Conservation (phyloP, 805 yeast genomes). For the Cyberlindnera maritima region DNA sequence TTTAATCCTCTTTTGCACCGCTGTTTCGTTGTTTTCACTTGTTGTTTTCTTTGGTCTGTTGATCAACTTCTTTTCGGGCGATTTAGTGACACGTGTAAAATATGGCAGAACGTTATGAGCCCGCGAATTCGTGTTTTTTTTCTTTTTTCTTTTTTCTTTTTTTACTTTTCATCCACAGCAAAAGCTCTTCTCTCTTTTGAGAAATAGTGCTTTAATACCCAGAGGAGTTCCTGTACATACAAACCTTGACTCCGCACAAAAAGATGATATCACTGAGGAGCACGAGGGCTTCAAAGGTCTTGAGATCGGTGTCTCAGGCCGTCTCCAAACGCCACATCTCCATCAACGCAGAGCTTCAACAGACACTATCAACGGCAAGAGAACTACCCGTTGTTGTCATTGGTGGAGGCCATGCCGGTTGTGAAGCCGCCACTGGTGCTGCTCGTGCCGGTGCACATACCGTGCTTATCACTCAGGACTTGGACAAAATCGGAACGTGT, state of each 20-base stretch:
- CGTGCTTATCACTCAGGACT: slow-evolving; percentile 71
- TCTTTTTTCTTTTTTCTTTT: no score
- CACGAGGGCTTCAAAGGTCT: background rate
- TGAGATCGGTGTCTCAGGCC: background rate
- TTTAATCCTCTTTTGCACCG: no score
- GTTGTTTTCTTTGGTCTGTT: background rate
- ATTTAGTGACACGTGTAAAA: background rate
- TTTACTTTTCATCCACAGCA: background rate
- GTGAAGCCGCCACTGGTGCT: slow-evolving; percentile 94
- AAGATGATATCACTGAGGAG: background rate
- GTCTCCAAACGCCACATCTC: slow-evolving; percentile 14
- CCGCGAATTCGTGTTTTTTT: no score
- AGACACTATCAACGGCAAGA: slow-evolving; percentile 13
- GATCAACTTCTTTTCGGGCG: no score
- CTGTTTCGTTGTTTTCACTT: background rate
- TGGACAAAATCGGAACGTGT: slow-evolving; percentile 82
- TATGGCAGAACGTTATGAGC: background rate
- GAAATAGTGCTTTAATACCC: background rate
- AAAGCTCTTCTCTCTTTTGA: background rate
- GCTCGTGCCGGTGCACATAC: slow-evolving; percentile 80
- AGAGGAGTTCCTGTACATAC: background rate
- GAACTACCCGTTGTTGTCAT: slow-evolving; percentile 72
- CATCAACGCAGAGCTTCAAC: slow-evolving; percentile 23
- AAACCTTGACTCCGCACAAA: background rate
- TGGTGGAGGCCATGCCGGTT: slow-evolving; percentile 99